These are phyloP conservation scores for Pythium sp. DNA, from an alignment of 352 stramenopile genomes.

Conservation along the genomic window DNA sequence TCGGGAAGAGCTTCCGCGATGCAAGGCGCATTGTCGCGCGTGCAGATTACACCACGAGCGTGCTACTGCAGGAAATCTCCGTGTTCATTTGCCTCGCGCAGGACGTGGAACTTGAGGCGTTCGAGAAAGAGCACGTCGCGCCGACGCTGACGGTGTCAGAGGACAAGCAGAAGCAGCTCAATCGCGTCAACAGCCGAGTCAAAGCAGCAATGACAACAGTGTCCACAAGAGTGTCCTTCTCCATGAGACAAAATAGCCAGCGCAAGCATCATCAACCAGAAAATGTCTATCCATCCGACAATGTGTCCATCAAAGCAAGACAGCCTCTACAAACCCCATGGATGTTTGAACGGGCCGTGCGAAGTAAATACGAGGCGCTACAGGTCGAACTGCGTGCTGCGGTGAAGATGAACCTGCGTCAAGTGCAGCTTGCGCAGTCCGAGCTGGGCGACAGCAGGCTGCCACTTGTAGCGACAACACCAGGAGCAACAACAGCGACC, in stretches of 20 bases:
- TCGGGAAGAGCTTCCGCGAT: conserved; percentile 42
- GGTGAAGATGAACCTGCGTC: conserved; percentile 36
- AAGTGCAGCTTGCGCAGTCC: conserved; percentile 37
- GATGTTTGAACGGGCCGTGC: conserved; percentile 53
- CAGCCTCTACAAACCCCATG: conserved; percentile 21
- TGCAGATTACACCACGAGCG: conserved; percentile 49
- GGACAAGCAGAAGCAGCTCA: conserved; percentile 9
- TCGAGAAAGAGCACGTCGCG: conserved; percentile 11
- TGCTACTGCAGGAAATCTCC: conserved; percentile 62
- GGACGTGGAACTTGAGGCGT: conserved; percentile 31
- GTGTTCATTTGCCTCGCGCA: conserved; percentile 67
- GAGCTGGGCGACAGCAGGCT: conserved; percentile 24
- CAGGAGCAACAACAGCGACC: background rate
- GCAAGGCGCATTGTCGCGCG: conserved; percentile 42
- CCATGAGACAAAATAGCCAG: background rate
- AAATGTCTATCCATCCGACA: background rate
- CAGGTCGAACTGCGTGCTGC: conserved; percentile 34
- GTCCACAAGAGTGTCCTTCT: conserved; percentile 1
- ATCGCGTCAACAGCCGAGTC: background rate
- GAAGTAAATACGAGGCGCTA: conserved; percentile 41
- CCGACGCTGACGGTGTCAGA: background rate
- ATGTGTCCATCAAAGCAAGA: conserved; percentile 1
- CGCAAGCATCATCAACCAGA: background rate
- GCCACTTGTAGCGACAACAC: background rate
- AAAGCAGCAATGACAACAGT: background rate